Percentiles rank a stretch among this genome's conserved stretches.
Evolutionary conservation across 768 basidiomycete species (phyloP).

Genomic region (Candolleomyces efflorescens): DNA sequence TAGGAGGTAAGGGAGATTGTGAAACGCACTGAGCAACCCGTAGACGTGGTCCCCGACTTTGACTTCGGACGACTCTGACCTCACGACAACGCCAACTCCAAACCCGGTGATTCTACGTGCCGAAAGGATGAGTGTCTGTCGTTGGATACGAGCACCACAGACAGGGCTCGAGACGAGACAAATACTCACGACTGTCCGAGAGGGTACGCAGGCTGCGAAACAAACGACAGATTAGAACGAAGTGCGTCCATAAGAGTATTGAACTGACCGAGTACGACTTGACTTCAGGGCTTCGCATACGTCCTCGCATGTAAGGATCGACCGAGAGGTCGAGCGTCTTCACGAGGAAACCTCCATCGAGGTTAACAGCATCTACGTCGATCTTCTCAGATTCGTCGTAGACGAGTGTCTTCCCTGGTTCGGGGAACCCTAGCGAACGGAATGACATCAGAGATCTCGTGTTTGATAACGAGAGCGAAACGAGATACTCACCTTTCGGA

Average conservation of each 20-base stretch:
- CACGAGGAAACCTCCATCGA: slow-evolving; percentile 36
- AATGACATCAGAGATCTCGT: neutral
- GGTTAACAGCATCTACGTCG: slow-evolving; percentile 34
- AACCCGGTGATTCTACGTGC: slow-evolving; percentile 19
- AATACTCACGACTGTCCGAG: slow-evolving; percentile 10
- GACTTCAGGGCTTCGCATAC: slow-evolving; percentile 27
- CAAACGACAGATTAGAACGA: neutral
- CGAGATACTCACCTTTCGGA: slow-evolving; percentile 15
- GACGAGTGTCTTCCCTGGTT: slow-evolving; percentile 34
- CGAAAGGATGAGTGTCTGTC: slow-evolving; percentile 2
- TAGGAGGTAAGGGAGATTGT: too few relatives aligned
- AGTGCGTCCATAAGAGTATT: neutral
- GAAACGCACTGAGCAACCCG: slow-evolving; percentile 25
- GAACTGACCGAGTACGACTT: slow-evolving; percentile 15
- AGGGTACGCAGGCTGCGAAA: slow-evolving; percentile 8
- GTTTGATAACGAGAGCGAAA: too few relatives aligned
- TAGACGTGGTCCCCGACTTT: slow-evolving; percentile 40
- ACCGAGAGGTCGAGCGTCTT: slow-evolving; percentile 42
- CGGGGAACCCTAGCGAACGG: slow-evolving; percentile 19
- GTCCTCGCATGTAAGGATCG: slow-evolving; percentile 39
- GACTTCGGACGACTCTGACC: slow-evolving; percentile 31
- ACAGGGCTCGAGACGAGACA: neutral
- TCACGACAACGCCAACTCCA: slow-evolving; percentile 31
- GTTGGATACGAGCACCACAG: neutral
- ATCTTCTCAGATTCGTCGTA: slow-evolving; percentile 37